Evolutionary conservation across 2,329 filamentous ascomycete genomes (phyloP).

Genomic region (Mycosphaerelloides madeirae): DNA sequence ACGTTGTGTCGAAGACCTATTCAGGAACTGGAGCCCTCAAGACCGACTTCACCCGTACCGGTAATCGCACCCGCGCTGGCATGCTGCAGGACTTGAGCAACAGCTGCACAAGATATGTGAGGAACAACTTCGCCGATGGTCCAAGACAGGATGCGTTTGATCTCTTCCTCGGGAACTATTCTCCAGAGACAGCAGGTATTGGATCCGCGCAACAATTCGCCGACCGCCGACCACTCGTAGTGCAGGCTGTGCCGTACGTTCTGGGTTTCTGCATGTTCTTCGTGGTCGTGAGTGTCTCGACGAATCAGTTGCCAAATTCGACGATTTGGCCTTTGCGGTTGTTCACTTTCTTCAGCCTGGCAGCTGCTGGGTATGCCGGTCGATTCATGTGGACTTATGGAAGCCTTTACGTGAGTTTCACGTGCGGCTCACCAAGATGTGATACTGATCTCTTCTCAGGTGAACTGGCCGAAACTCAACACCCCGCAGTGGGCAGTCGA

Average conservation of each 20-base stretch:
- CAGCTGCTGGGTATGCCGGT: constrained; percentile 64
- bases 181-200: constrained; percentile 66
- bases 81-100: constrained; percentile 83
- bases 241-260: constrained; percentile 92
- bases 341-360: constrained; percentile 74
- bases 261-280: constrained; percentile 82
- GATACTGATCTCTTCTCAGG: constrained; percentile 50
- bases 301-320: constrained; percentile 65
- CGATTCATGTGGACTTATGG: constrained; percentile 79
- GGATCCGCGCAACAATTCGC: constrained; percentile 72
- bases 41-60: constrained; percentile 95
- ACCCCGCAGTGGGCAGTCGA: constrained; percentile 81
- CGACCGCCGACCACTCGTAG: constrained; percentile 76
- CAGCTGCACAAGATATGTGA: constrained; percentile 80
- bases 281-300: constrained; percentile 68
- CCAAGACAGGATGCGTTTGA: constrained; percentile 94
- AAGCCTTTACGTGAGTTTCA: constrained; percentile 82
- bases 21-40: constrained; percentile 96
- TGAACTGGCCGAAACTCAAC: constrained; percentile 97
- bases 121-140: constrained; percentile 93
- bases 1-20: constrained; percentile 87
- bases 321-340: constrained; percentile 75
- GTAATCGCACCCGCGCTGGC: constrained; percentile 78
- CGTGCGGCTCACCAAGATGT: not conserved
- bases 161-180: constrained; percentile 82